A percentile compares a stretch with the other conserved stretches of the same genome.
phyloP scores from a whole-genome alignment of 2,329 filamentous ascomycete species.

The Apiospora rasikravindrae region DNA sequence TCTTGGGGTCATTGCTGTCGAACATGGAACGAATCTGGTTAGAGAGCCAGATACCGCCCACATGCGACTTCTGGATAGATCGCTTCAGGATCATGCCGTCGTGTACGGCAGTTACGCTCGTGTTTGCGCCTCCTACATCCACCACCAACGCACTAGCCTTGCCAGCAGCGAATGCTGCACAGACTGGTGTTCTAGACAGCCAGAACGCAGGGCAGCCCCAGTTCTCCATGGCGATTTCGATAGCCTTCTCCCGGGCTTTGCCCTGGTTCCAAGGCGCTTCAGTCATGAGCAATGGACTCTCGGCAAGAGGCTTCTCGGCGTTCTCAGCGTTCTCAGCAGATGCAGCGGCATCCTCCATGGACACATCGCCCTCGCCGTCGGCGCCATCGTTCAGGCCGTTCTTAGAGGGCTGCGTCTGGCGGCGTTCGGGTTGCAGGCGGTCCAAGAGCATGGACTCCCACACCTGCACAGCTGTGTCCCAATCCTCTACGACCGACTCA shows the following conservation, averaged over 20 bases:
- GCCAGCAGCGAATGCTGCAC: slow-evolving; percentile 89
- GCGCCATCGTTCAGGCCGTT: slow-evolving; percentile 80
- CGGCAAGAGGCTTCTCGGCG: slow-evolving; percentile 81
- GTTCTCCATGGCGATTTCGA: slow-evolving; percentile 96
- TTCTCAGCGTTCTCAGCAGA: slow-evolving; percentile 45
- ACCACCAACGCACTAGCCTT: slow-evolving; percentile 93
- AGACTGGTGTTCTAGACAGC: slow-evolving; percentile 84
- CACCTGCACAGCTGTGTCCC: slow-evolving; percentile 86
- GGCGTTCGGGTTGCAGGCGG: slow-evolving; percentile 78
- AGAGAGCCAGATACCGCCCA: slow-evolving; percentile 89
- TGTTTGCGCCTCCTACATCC: slow-evolving; percentile 87
- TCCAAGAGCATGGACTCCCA: slow-evolving; percentile 95
- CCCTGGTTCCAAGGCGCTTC: slow-evolving; percentile 91
- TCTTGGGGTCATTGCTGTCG: slow-evolving; percentile 68
- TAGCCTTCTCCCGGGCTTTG: slow-evolving; percentile 90
- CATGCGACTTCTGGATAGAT: slow-evolving; percentile 81
- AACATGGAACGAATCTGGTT: slow-evolving; percentile 85
- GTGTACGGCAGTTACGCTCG: slow-evolving; percentile 88
- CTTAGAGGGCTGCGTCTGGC: slow-evolving; percentile 66
- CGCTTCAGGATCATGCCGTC: slow-evolving; percentile 95
- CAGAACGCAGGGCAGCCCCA: slow-evolving; percentile 97
- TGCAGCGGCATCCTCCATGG: slow-evolving; percentile 54
- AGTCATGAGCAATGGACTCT: slow-evolving; percentile 91
- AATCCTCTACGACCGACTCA: slow-evolving; percentile 92
- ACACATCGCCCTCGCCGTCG: slow-evolving; percentile 66